Evolutionary conservation across 1,139 yeast genomes (phyloP).

Genomic region (Meyerozyma carpophila): DNA sequence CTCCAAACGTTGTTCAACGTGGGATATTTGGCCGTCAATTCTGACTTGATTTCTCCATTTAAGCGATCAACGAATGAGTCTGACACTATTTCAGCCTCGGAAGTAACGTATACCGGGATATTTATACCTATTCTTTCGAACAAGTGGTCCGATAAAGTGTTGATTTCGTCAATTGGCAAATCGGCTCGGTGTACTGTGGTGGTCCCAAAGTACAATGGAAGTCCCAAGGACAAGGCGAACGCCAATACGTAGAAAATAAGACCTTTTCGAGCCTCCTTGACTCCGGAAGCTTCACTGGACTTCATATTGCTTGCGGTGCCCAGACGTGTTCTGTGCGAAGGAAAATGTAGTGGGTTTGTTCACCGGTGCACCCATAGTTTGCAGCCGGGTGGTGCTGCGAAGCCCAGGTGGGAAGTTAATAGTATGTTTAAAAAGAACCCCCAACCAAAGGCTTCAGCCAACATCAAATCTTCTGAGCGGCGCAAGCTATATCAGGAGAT

Average conservation of each 20-base stretch:
- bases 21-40: neutral
- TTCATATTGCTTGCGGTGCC: neutral
- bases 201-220: constrained; percentile 68
- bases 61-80: neutral
- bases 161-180: constrained; percentile 55
- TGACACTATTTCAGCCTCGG: neutral
- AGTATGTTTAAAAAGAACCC: constrained; percentile 12
- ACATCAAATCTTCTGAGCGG: constrained; percentile 78
- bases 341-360: neutral
- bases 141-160: constrained; percentile 30
- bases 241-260: constrained; percentile 21
- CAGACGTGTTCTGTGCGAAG: neutral
- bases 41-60: neutral
- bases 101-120: constrained; percentile 43
- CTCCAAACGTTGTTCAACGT: neutral
- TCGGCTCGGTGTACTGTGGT: constrained; percentile 75
- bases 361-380: neutral
- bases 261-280: neutral
- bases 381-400: neutral
- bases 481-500: constrained; percentile 51
- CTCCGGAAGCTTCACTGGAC: neutral
- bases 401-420: neutral
- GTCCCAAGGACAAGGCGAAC: constrained; percentile 42
- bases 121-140: constrained; percentile 31
- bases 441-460: constrained; percentile 66